A percentile compares a stretch with the other conserved stretches of the same genome.
phyloP scores from a whole-genome alignment of 148 eudicot species.

The Arbutus unedo region DNA sequence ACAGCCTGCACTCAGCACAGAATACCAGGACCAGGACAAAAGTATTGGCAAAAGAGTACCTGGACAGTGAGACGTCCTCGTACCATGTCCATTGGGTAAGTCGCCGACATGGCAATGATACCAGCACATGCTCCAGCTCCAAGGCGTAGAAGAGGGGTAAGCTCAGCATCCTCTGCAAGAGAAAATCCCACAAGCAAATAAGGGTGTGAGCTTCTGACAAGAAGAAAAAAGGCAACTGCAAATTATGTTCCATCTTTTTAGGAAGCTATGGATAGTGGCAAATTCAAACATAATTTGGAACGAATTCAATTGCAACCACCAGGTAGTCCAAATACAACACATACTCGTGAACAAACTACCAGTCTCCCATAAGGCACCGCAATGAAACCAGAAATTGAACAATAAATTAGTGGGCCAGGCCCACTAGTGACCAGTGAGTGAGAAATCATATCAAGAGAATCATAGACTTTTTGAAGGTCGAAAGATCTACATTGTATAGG shows the following conservation, averaged over 20 bases:
- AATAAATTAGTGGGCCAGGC: background rate
- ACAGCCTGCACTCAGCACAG: background rate
- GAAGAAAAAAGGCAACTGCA: background rate
- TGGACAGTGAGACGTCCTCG: slow-evolving; percentile 92
- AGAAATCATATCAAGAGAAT: slow-evolving; percentile 9
- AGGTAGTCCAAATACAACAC: background rate
- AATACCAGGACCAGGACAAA: slow-evolving; percentile 1
- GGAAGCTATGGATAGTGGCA: no score
- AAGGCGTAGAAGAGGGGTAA: slow-evolving; percentile 84
- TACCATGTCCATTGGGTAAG: slow-evolving; percentile 95
- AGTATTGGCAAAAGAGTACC: slow-evolving; percentile 34
- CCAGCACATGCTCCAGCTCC: slow-evolving; percentile 99
- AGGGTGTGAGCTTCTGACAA: background rate
- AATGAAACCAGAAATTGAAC: background rate
- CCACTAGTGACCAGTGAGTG: background rate
- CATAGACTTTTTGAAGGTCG: background rate
- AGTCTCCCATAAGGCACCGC: background rate
- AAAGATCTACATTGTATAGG: background rate
- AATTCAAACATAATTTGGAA: background rate
- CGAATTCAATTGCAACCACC: background rate
- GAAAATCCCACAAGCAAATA: background rate
- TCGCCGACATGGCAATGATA: slow-evolving; percentile 94
- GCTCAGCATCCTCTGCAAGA: slow-evolving; percentile 70
- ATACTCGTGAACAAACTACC: background rate
- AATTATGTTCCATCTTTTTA: slow-evolving; percentile 3